Conservation (phyloP, 176 grass and related monocot genomes). For the Aegilops sharonensis region DNA sequence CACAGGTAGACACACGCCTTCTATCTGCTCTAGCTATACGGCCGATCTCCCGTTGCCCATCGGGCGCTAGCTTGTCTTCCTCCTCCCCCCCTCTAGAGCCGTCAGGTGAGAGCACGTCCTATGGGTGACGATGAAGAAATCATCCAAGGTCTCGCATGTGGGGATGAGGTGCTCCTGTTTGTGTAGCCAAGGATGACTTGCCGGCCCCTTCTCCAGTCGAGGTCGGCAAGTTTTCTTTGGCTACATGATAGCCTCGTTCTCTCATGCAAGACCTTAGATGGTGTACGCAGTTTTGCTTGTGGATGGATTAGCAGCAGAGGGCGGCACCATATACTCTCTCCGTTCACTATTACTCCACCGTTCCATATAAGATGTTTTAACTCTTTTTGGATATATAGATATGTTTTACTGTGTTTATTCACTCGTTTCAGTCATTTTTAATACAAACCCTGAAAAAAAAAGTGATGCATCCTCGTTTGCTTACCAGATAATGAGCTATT, state of each 20-base stretch:
- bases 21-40: no score
- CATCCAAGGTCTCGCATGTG: constrained; percentile 71
- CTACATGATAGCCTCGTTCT: constrained; percentile 74
- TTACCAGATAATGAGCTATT: no score
- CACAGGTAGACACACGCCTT: not conserved
- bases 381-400: no score
- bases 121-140: not conserved
- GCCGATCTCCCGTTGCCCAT: not conserved
- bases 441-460: no score
- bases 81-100: not conserved
- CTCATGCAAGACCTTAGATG: constrained; percentile 80
- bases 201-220: constrained; percentile 20
- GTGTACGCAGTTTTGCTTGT: constrained; percentile 8
- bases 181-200: constrained; percentile 99
- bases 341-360: no score
- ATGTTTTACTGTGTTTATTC: no score
- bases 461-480: no score
- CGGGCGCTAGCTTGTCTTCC: not conserved
- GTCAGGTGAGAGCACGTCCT: not conserved
- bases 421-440: no score
- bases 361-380: no score
- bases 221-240: constrained; percentile 69
- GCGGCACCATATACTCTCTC: no score
- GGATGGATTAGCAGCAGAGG: not conserved
- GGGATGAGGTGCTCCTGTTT: constrained; percentile 50